Evolutionary conservation across 169 alveolate species (phyloP), one percentile per base, ranked within the genome.

Genomic region (Babesia divergens): DNA sequence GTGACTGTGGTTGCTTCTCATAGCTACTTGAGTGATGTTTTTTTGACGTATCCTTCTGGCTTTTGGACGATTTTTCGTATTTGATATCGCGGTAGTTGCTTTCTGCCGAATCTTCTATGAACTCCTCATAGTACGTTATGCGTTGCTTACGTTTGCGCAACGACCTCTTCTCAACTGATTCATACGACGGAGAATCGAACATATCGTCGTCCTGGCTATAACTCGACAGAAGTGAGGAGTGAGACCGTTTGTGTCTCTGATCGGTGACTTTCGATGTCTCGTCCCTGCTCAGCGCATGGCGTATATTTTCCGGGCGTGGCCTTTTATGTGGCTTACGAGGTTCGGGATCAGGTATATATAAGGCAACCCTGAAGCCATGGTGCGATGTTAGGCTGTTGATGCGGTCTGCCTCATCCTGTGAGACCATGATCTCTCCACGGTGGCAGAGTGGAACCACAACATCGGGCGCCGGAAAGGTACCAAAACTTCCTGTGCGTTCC

Each of bases 91-190:
- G 65, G 44, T 70, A 70, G 52, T 55, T 50, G 26, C 46, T 6
- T 0, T 70, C 82, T 6, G 34, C 76, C n/a, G 35, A 32, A 16
- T 77, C 86, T 14, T 66, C 82, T 20, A 28, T 62, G 28, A 77
- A 77, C 66, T 77, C 86, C 31, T 77, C 86, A 26, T 52, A 53
- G 68, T 62, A 77, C 18, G 65, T n/a, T 13, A 77, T 47, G 20
- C 80, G 69, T 82, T 77, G 86, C 56, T 53, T 67, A 35, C 86
- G 58, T 16, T 56, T 60, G 16, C 86, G 44, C 22, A 72, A 56
- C 28, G 77, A 32, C 13, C 86, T 65, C 50, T 68, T 66, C 56
- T 77, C 86, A 18, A 47, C 3, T 26, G 31, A 1, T 16, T 62
- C 72, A 24, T 0, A 28, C 5, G 72, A 44, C 32, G 72, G 47